phyloP scores from a whole-genome alignment of 2,329 filamentous ascomycete species.

The Trichoderma cornu-damae region DNA sequence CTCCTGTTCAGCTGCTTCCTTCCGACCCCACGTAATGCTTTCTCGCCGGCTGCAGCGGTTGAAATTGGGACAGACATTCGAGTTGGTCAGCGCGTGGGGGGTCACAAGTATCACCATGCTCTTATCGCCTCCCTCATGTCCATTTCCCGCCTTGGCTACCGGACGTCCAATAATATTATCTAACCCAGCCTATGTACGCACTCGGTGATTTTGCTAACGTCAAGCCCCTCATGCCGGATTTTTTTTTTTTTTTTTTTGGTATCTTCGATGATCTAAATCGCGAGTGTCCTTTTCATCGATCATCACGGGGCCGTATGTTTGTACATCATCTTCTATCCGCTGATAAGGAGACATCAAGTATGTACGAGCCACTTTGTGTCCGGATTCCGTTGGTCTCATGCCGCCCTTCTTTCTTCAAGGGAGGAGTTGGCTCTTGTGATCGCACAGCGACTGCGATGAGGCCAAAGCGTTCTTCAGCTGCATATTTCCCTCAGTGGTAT shows the following conservation, averaged over 20 bases:
- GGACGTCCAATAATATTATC: no score
- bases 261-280: no score
- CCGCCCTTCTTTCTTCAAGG: not conserved
- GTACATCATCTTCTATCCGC: no score
- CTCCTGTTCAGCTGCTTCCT: not conserved
- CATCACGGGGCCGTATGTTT: no score
- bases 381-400: not conserved
- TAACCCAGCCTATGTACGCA: no score
- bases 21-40: not conserved
- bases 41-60: not conserved
- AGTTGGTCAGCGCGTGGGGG: slow-evolving; percentile 1
- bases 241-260: no score
- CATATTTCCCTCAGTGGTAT: slow-evolving; percentile 9
- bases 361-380: no score
- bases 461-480: slow-evolving; percentile 3
- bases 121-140: not conserved
- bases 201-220: no score
- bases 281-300: no score
- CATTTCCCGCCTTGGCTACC: not conserved
- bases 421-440: not conserved
- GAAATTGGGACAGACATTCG: not conserved
- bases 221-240: no score
- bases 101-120: not conserved
- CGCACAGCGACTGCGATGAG: not conserved
- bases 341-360: no score